Conservation (phyloP, 2,329 filamentous ascomycete genomes). For the Sporothrix pallida region DNA sequence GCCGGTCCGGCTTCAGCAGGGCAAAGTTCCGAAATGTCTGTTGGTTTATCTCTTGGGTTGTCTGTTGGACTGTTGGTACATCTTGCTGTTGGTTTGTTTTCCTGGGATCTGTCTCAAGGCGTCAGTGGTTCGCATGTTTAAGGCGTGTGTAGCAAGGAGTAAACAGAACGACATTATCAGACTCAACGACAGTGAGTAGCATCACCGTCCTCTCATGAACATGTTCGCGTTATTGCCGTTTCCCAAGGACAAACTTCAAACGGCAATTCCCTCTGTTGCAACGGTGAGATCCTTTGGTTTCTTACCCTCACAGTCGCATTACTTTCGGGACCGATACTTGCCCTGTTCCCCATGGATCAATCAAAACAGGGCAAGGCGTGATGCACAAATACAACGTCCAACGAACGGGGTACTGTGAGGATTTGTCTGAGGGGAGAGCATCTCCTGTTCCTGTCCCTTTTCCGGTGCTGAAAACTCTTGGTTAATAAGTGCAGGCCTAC, state of each 20-base stretch:
- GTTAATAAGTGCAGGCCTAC: too few species aligned
- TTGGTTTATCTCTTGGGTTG: not conserved
- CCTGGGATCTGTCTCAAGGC: too few species aligned
- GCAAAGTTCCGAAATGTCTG: not conserved
- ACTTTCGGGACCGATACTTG: conserved; percentile 13
- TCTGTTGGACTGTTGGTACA: too few species aligned
- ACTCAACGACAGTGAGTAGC: too few species aligned
- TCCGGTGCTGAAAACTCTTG: not conserved
- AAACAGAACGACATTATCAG: too few species aligned
- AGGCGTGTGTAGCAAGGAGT: too few species aligned
- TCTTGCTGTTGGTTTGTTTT: not conserved
- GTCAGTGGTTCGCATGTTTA: too few species aligned
- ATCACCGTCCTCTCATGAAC: too few species aligned
- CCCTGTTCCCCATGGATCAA: not conserved
- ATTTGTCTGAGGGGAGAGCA: too few species aligned
- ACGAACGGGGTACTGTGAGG: not conserved
- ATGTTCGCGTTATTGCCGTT: too few species aligned
- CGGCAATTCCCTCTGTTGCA: not conserved
- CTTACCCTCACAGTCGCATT: not conserved
- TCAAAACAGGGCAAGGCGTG: not conserved
- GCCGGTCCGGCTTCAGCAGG: not conserved
- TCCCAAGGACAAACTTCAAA: not conserved
- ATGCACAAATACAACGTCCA: not conserved
- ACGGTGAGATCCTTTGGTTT: not conserved
- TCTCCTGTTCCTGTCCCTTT: not conserved